Conservation (phyloP, 169 alveolate genomes). For the Pseudocohnilembus persalinus region DNA sequence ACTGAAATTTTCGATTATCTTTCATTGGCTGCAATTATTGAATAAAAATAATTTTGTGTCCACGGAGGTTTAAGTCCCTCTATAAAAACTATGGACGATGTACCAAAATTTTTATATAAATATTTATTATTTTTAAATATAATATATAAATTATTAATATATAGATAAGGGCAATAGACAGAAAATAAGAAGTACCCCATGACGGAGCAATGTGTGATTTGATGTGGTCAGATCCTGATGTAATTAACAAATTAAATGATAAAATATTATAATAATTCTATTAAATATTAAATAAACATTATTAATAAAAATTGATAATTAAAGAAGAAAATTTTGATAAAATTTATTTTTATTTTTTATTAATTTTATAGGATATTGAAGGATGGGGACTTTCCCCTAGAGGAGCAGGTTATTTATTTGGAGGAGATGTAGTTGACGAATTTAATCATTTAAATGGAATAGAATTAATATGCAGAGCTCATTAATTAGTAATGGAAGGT, state of each 20-base stretch:
- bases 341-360: background rate
- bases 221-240: slow-evolving; percentile 99
- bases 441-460: slow-evolving; percentile 95
- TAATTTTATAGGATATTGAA: slow-evolving; percentile 75
- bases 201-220: slow-evolving; percentile 99
- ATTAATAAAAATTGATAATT: slow-evolving; percentile 4
- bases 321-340: no score
- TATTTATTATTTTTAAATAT: background rate
- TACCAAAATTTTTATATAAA: slow-evolving; percentile 57
- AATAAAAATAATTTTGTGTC: slow-evolving; percentile 96
- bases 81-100: slow-evolving; percentile 93
- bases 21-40: slow-evolving; percentile 98
- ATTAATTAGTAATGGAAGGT: slow-evolving; percentile 99
- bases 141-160: background rate
- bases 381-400: slow-evolving; percentile 99
- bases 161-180: slow-evolving; percentile 91
- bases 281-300: slow-evolving; percentile 7
- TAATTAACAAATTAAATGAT: slow-evolving; percentile 7
- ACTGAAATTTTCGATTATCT: slow-evolving; percentile 98
- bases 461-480: slow-evolving; percentile 99
- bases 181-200: slow-evolving; percentile 99
- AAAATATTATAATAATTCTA: background rate
- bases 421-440: slow-evolving; percentile 96
- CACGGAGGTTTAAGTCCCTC: slow-evolving; percentile 99
- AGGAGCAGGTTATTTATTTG: slow-evolving; percentile 99